Base-by-base conservation (phyloP, 495 filamentous ascomycete genomes). In the Penicillium lividum region DNA sequence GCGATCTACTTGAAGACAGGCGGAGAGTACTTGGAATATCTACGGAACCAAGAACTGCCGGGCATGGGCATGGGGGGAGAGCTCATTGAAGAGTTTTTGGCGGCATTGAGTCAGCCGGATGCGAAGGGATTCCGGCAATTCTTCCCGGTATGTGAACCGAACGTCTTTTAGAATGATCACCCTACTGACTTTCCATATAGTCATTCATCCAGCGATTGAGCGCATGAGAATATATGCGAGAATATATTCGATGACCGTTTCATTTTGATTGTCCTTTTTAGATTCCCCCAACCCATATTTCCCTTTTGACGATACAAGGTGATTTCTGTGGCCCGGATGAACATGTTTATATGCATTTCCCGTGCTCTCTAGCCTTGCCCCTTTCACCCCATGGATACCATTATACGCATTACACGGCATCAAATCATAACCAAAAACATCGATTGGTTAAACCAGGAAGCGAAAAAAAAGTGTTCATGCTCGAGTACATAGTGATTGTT, bases 1-100 rank as follows among this genome's bases (percentile, higher is more conserved):
- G 88, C 83, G 28, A 92, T 98, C 54, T 92, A 95, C 68, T 73
- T 79, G 58, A 98, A 97, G 77, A 90, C 90, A 16, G 93, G 93
- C 10, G 73, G 71, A 54, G 75, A 80, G 46, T 89, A 87, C 68
- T 64, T 79, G 1, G 72, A 80, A 11, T 84, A 83, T 61, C 71
- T 89, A n/a, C 72, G 80, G 38, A 72, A 72, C 31, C 68, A 70
- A 15, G 81, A 86, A 54, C 60, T 86, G 42, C 76, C 73, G 16
- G 75, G 77, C 15, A 81, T 85, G 75, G 81, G 82, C 30, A 80
- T 83, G 73, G 73, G 76, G 27, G 67, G 63, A 4, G 74, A 78
- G n/a, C 73, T 79, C 31, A 78, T 78, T 49, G 77, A 80, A 52
- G 82, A 84, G 63, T 86, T 86, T 67, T 63, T 88, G 57, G 68